phyloP scores from a whole-genome alignment of 495 filamentous ascomycete genomes.

The Geopyxis carbonaria region DNA sequence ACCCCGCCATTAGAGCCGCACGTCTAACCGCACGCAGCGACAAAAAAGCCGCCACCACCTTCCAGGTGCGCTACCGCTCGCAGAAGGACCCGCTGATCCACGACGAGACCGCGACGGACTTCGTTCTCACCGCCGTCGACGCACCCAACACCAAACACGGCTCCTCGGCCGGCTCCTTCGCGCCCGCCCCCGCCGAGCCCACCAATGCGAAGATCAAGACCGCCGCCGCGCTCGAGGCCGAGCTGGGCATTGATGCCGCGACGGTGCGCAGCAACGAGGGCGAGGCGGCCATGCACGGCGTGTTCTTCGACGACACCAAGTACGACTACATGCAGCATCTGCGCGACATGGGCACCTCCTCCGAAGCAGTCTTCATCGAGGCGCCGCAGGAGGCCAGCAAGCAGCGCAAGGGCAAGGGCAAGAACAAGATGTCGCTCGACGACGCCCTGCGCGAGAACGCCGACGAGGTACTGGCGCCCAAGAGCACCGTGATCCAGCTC shows the following conservation, averaged over 20 bases:
- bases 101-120: slow-evolving; percentile 62
- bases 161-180: slow-evolving; percentile 19
- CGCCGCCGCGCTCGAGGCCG: slow-evolving; percentile 55
- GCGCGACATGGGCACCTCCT: slow-evolving; percentile 46
- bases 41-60: slow-evolving; percentile 85
- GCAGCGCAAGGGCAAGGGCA: slow-evolving; percentile 43
- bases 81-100: slow-evolving; percentile 94
- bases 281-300: slow-evolving; percentile 81
- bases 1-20: slow-evolving; percentile 8
- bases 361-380: slow-evolving; percentile 61
- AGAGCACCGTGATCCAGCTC: slow-evolving; percentile 37
- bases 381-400: slow-evolving; percentile 39
- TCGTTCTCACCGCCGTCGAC: slow-evolving; percentile 44
- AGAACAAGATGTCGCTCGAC: slow-evolving; percentile 50
- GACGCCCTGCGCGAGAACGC: slow-evolving; percentile 58
- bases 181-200: no score
- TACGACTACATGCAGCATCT: slow-evolving; percentile 99
- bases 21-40: slow-evolving; percentile 38
- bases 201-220: slow-evolving; percentile 37
- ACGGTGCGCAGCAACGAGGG: slow-evolving; percentile 74
- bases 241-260: slow-evolving; percentile 47
- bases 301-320: slow-evolving; percentile 71
- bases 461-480: slow-evolving; percentile 42
- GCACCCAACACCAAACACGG: slow-evolving; percentile 27
- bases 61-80: slow-evolving; percentile 82